Evolutionary conservation across 257 asterid genomes (phyloP).

Genomic region (Cordia subcordata): DNA sequence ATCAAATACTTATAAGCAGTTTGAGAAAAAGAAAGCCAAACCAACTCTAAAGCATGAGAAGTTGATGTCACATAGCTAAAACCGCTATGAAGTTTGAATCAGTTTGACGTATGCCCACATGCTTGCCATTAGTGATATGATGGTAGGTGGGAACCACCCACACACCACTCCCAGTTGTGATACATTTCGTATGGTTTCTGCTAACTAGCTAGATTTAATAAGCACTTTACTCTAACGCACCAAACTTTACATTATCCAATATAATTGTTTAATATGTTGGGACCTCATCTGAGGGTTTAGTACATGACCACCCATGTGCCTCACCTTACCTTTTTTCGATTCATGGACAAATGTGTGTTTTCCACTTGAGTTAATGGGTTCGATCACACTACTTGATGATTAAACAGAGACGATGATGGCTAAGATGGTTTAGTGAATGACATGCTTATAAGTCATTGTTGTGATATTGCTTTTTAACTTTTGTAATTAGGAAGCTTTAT

Average conservation of each 20-base stretch:
- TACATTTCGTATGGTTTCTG: conserved; percentile 22
- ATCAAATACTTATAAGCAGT: no score
- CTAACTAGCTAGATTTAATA: conserved; percentile 18
- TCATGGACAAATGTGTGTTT: conserved; percentile 23
- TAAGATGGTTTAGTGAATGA: conserved; percentile 23
- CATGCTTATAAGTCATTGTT: conserved; percentile 1
- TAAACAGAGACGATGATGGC: conserved; percentile 23
- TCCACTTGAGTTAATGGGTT: conserved; percentile 37
- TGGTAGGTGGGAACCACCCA: conserved; percentile 36
- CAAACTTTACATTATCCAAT: conserved; percentile 17
- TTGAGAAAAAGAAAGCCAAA: no score
- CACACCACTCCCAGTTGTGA: conserved; percentile 8
- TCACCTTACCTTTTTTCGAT: conserved; percentile 22
- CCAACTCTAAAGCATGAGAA: no score
- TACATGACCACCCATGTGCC: conserved; percentile 46
- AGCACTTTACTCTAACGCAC: conserved; percentile 26
- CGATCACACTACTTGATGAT: conserved; percentile 36
- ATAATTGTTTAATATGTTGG: conserved; percentile 24
- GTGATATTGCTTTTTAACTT: conserved; percentile 16
- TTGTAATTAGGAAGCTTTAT: conserved; percentile 29
- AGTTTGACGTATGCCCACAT: conserved; percentile 21
- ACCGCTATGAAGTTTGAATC: no score
- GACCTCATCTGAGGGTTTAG: conserved; percentile 26
- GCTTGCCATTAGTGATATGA: conserved; percentile 34
- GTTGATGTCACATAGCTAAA: no score